Evolutionary conservation across 2,329 filamentous ascomycete genomes (phyloP), one percentile per base, ranked within the genome.

Genomic region (Malbranchea zuffiana): DNA sequence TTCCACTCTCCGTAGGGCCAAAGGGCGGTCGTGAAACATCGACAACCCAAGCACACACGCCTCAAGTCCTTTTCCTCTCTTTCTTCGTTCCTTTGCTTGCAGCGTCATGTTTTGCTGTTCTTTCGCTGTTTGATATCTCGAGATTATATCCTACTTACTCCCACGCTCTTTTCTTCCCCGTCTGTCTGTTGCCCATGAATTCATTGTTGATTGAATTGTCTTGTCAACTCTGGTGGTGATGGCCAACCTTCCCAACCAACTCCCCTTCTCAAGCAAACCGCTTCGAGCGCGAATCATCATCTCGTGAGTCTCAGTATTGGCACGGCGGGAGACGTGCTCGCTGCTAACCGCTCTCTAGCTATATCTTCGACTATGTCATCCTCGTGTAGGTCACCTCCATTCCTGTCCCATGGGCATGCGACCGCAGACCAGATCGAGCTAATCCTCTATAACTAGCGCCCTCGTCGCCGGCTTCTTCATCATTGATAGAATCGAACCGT

Each of bases 311-410:
- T 12, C 12, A 8, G 12, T 8, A 10, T 6, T 19, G 16, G 30
- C 30, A 11, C 7, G 5, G 6, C 21, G 24, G 32, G 11, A 8
- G 4, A 16, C 20, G 12, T 24, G 19, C 17, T 13, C n/a, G 61
- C 35, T 29, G 41, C 16, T 25, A 21, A 34, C 28, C 38, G 24
- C 16, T 13, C 13, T 17, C 21, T 47, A 73, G 69, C 48, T 75
- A 75, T 49, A 65, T 74, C 42, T 55, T 67, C 44, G 72, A 75
- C 61, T 75, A 75, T 61, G 62, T 72, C 35, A 71, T 75, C 37
- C 68, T 75, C 40, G 50, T 74, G 71, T 74, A 59, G 49, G 67
- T 56, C 8, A 13, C 15, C 17, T n/a, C 21, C 25, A 13, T 33
- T 34, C 28, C 19, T 10, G 20, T 25, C 18, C 32, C 25, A 32